Evolutionary conservation across 805 yeast genomes (phyloP), one percentile per base, ranked within the genome.

Genomic region (Pichia gijzeniarum): DNA sequence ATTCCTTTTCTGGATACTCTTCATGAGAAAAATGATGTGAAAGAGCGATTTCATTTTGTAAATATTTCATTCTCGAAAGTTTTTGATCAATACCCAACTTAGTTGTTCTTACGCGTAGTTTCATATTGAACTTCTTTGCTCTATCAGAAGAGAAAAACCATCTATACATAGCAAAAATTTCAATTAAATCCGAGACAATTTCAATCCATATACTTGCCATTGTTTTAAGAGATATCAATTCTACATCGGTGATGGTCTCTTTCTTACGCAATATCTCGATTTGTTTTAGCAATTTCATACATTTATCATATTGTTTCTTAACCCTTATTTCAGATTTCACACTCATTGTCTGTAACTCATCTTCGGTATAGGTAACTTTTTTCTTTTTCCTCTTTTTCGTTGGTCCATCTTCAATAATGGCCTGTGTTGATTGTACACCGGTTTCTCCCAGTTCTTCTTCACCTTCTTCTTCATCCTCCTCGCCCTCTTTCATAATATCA

Each of bases 121-220:
- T 78, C 16, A 90, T 89, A 39, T 77, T 79, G 59, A 85, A 85
- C 18, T 74, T 72, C 41, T 82, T 78, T 12, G 81, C 81, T 46
- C 82, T 75, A 55, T 87, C 95, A 40, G 79, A 73, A 1, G 90
- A 85, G 57, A 86, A 90, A 52, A 93, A 86, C 54, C 80, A 79
- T 50, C 82, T 74, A 12, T 86, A 88, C 45, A 81, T 76, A 21
- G 85, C 78, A 59, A 93, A 90, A 48, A 85, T 78, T 57, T 89
- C 95, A 35, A 91, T 79, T 41, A 93, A 71, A 53, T 85, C 95
- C 2, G 86, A 76, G 0, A 91, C 96, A 5, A 80, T 68, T 49
- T 87, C 86, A 52, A 86, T 73, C 98, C 98, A 93, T 48, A 62
- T 55, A 2, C 86, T 76, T 0, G 93, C 85, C 77, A 79, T 14